Evolutionary conservation across 1,284 basidiomycete genomes (phyloP).

Genomic region (Heterobasidion occidentale): DNA sequence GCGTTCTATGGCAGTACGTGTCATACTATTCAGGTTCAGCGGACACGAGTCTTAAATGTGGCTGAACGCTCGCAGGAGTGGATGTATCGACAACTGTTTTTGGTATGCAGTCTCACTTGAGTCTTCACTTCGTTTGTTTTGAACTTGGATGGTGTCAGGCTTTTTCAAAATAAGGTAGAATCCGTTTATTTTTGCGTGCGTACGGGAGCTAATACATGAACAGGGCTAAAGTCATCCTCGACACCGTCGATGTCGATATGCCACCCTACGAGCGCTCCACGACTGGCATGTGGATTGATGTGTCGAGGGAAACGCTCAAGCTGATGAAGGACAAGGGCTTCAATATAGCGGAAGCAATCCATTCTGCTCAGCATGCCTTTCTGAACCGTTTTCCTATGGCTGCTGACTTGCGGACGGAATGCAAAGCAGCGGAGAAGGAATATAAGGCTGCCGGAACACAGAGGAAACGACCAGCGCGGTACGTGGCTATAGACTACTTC

Average conservation of each 20-base stretch:
- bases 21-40: background rate
- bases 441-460: conserved; percentile 49
- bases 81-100: conserved; percentile 70
- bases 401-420: conserved; percentile 77
- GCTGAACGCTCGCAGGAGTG: conserved; percentile 37
- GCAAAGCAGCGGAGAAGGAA: conserved; percentile 78
- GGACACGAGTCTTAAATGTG: background rate
- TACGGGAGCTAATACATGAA: background rate
- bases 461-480: conserved; percentile 76
- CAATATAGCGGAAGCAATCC: conserved; percentile 72
- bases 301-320: conserved; percentile 48
- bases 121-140: conserved; percentile 16
- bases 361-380: conserved; percentile 80
- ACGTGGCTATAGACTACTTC: conserved; percentile 3
- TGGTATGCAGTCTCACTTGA: conserved; percentile 38
- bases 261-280: conserved; percentile 74
- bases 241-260: conserved; percentile 44
- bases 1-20: conserved; percentile 71
- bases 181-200: background rate
- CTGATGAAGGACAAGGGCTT: conserved; percentile 54
- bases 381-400: conserved; percentile 72
- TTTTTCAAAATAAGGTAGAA: conserved; percentile 42
- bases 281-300: conserved; percentile 82
- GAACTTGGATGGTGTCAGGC: conserved; percentile 1
- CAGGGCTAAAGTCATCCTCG: conserved; percentile 3